Conservation (phyloP, 1,284 basidiomycete genomes). For the Porodaedalea pini region DNA sequence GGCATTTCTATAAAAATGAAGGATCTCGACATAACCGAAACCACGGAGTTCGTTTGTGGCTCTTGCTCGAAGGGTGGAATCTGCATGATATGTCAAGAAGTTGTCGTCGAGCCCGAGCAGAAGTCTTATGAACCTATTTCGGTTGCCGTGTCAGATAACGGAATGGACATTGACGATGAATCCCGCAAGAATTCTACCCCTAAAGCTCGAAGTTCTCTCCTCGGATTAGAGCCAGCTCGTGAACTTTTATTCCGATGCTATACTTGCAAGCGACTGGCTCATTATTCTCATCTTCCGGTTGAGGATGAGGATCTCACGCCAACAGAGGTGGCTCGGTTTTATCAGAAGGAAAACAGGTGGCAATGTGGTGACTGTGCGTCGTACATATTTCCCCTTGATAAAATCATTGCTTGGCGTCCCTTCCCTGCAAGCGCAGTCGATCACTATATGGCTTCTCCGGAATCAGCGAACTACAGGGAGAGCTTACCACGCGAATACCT, state of each 20-base stretch:
- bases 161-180: conserved; percentile 34
- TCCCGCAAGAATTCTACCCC: conserved; percentile 20
- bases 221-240: conserved; percentile 25
- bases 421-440: conserved; percentile 62
- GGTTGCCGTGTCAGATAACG: conserved; percentile 23
- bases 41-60: conserved; percentile 75
- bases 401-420: conserved; percentile 89
- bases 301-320: conserved; percentile 35
- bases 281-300: conserved; percentile 69
- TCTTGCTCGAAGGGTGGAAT: conserved; percentile 70
- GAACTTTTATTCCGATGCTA: conserved; percentile 76
- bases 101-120: conserved; percentile 46
- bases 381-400: conserved; percentile 71
- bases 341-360: conserved; percentile 66
- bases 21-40: conserved; percentile 53
- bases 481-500: conserved; percentile 82
- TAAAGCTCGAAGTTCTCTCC: conserved; percentile 9
- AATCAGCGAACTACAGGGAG: conserved; percentile 53
- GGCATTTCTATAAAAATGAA: conserved; percentile 23
- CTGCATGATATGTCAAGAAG: conserved; percentile 75
- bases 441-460: conserved; percentile 37
- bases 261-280: conserved; percentile 75
- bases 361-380: conserved; percentile 78
- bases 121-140: conserved; percentile 21
- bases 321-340: conserved; percentile 54